Conservation (phyloP, 140 eudicot genomes). For the Cichorium intybus region DNA sequence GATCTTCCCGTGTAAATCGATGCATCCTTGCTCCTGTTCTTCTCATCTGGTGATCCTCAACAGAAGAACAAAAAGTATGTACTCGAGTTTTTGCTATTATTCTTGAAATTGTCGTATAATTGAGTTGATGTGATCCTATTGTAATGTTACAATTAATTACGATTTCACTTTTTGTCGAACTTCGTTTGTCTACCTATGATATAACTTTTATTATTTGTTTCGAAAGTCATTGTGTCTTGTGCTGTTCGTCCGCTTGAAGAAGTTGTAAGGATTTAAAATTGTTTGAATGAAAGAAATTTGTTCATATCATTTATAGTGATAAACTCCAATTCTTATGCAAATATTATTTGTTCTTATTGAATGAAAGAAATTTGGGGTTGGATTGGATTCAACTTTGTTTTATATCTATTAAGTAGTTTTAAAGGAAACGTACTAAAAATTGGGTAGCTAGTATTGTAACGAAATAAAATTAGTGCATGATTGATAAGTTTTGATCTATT, state of each 20-base stretch:
- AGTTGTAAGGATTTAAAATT: background rate
- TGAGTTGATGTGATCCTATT: constrained; percentile 12
- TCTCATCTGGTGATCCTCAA: background rate
- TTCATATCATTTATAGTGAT: background rate
- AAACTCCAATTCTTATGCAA: too few relatives aligned
- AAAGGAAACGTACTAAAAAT: background rate
- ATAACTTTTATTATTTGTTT: background rate
- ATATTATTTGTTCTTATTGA: background rate
- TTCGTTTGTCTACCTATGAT: background rate
- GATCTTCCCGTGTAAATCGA: constrained; percentile 65
- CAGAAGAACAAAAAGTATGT: constrained; percentile 17
- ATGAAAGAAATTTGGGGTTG: too few relatives aligned
- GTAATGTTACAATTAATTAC: constrained; percentile 15
- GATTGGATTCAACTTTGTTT: too few relatives aligned
- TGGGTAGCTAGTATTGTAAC: too few relatives aligned
- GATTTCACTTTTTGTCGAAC: constrained; percentile 11
- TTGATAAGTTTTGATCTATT: background rate
- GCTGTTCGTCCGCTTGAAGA: background rate
- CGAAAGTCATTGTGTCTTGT: background rate
- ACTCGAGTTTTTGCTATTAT: background rate
- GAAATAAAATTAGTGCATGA: background rate
- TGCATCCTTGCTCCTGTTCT: background rate
- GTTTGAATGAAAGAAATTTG: background rate
- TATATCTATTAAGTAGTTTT: too few relatives aligned
- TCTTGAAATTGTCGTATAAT: constrained; percentile 13